Evolutionary conservation across 805 yeast genomes (phyloP), one percentile per base, ranked within the genome.

Genomic region (Yamadazyma phyllophila): DNA sequence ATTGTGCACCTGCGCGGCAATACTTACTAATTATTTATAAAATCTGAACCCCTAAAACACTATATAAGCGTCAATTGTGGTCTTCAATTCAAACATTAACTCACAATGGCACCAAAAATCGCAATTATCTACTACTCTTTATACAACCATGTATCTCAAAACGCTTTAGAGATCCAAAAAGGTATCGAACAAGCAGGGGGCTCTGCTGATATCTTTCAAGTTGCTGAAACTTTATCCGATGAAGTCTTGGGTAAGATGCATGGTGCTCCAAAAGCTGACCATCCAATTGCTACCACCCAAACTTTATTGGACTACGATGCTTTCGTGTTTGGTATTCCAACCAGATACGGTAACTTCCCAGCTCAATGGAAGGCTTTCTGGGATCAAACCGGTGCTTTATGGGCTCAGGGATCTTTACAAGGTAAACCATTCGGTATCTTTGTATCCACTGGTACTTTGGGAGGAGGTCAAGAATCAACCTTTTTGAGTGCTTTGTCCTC

Each of bases 381-480:
- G 86, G 96, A 85, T 59, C 66, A 74, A 40, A 86, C 94, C 33
- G 94, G 94, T 50, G 78, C 80, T 7, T 66, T 85, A 48, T 88
- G 95, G 95, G 85, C 84, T 43, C 51, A 65, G 31, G 90, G 91
- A 52, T 79, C 80, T 26, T 74, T 85, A 45, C 62, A 73, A 54
- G 94, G 92, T 53, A 88, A 88, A 68, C 78, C 80, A 47, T 89
- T 83, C 20, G 91, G 91, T 48, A 57, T 84, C 30, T 88, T 88
- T 59, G 80, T 82, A 34, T 74, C 85, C 39, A 84, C 94, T 11
- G 88, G 88, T 47, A 71, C 85, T 30, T 80, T 77, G 53, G 90
- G 90, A 53, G 89, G 89, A 55, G 95, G 95, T 45, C 90, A 83
- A 66, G 96, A 88, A 64, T 67, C 73, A 39, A 87, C 95, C 12